These are phyloP conservation scores for Ustilago loliicola DNA, from an alignment of 1,284 basidiomycete genomes.

Conservation along the genomic window DNA sequence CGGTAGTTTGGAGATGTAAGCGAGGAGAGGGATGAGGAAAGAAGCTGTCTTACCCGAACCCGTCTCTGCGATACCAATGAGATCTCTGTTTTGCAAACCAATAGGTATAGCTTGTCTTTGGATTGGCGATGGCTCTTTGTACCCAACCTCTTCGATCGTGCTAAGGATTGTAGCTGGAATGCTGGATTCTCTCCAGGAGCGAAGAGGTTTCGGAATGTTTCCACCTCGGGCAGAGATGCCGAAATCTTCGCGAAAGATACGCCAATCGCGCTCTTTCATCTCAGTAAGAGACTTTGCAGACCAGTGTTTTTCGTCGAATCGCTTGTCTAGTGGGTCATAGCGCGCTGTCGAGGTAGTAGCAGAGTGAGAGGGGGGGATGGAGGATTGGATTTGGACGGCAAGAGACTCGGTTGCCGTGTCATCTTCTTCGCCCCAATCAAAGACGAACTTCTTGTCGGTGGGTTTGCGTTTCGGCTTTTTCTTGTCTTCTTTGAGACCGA, in stretches of 20 bases:
- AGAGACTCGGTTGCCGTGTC: conserved; percentile 60
- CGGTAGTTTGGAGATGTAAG: conserved; percentile 89
- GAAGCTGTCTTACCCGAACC: conserved; percentile 97
- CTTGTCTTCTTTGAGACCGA: conserved; percentile 73
- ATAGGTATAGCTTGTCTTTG: conserved; percentile 98
- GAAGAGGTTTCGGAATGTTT: conserved; percentile 89
- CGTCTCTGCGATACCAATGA: conserved; percentile 98
- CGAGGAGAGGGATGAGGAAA: conserved; percentile 97
- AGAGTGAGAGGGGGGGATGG: background rate
- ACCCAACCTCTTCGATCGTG: conserved; percentile 90
- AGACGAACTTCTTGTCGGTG: conserved; percentile 91
- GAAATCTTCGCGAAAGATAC: conserved; percentile 98
- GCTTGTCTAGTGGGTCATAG: conserved; percentile 30
- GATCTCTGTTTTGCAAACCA: conserved; percentile 92
- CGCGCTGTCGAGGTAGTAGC: conserved; percentile 1
- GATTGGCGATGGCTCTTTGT: conserved; percentile 95
- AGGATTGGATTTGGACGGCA: conserved; percentile 21
- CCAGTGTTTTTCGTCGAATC: conserved; percentile 87
- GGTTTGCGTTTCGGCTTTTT: conserved; percentile 93
- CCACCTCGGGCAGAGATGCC: conserved; percentile 91
- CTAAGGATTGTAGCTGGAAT: conserved; percentile 85
- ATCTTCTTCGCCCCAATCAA: conserved; percentile 82
- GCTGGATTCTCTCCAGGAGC: conserved; percentile 88
- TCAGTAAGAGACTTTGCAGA: conserved; percentile 91
- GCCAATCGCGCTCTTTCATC: conserved; percentile 98